These are phyloP conservation scores for Peronospora farinosa DNA, from an alignment of 352 stramenopile species.

Conservation along the genomic window DNA sequence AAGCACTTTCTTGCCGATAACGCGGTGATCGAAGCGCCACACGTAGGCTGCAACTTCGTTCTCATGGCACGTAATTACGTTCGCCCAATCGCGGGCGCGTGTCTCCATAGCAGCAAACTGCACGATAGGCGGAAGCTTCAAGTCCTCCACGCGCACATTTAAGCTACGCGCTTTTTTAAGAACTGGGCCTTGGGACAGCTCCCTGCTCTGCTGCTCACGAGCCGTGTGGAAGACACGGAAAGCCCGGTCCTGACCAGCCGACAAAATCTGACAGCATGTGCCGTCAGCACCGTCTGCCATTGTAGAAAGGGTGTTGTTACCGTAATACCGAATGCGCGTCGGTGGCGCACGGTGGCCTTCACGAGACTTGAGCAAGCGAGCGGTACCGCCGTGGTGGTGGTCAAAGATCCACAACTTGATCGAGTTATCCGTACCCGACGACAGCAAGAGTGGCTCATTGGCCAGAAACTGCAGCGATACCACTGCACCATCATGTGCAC, in stretches of 20 bases:
- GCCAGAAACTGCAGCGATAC: conserved; percentile 76
- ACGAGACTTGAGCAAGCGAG: conserved; percentile 86
- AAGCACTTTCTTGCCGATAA: conserved; percentile 91
- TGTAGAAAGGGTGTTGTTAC: conserved; percentile 81
- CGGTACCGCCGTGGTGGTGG: conserved; percentile 63
- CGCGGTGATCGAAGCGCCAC: conserved; percentile 89
- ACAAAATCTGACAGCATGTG: conserved; percentile 86
- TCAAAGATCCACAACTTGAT: conserved; percentile 94
- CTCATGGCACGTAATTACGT: conserved; percentile 93
- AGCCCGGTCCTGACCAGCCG: conserved; percentile 81
- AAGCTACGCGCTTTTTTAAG: conserved; percentile 89
- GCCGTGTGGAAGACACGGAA: conserved; percentile 91
- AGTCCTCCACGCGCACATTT: conserved; percentile 70
- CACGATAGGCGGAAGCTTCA: conserved; percentile 89
- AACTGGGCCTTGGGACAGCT: conserved; percentile 88
- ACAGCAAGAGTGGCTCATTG: conserved; percentile 86
- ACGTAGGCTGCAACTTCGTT: conserved; percentile 91
- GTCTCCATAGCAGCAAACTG: conserved; percentile 90
- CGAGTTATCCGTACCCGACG: conserved; percentile 82
- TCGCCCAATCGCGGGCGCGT: conserved; percentile 86
- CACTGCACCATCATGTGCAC: conserved; percentile 73
- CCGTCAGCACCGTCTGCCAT: conserved; percentile 82
- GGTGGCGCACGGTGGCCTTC: conserved; percentile 82
- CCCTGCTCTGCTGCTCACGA: conserved; percentile 82
- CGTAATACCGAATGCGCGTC: conserved; percentile 87